phyloP scores from a whole-genome alignment of 2,329 filamentous ascomycete species.

The Pseudohalonectria lignicola region DNA sequence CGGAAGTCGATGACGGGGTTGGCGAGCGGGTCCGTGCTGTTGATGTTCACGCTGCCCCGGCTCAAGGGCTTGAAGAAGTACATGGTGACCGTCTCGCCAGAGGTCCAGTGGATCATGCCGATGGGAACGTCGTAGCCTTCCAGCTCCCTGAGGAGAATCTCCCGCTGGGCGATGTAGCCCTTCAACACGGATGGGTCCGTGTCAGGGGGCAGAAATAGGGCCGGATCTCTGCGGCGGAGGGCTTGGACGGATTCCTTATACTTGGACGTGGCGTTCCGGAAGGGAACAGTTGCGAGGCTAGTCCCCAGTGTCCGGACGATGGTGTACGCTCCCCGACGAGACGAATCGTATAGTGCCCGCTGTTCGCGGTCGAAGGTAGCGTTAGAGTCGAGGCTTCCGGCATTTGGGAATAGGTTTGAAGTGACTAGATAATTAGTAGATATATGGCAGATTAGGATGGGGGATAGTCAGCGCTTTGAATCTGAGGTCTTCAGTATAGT shows the following conservation, averaged over 20 bases:
- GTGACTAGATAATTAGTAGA: constrained; percentile 6
- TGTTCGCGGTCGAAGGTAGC: constrained; percentile 20
- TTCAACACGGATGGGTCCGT: constrained; percentile 20
- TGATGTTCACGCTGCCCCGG: constrained; percentile 24
- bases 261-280: constrained; percentile 14
- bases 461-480: too few relatives aligned
- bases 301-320: constrained; percentile 15
- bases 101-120: constrained; percentile 19
- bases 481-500: too few relatives aligned
- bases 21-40: constrained; percentile 18
- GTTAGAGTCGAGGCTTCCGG: constrained; percentile 17
- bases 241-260: neutral
- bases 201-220: constrained; percentile 17
- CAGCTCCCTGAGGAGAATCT: constrained; percentile 18
- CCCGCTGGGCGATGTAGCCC: constrained; percentile 23
- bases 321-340: constrained; percentile 18
- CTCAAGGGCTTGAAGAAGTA: constrained; percentile 24
- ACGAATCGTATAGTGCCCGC: constrained; percentile 17
- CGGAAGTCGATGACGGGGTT: constrained; percentile 25
- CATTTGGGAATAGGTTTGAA: constrained; percentile 15
- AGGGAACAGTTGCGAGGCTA: constrained; percentile 16
- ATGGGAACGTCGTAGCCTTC: constrained; percentile 11
- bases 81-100: constrained; percentile 14
- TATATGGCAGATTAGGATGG: too few relatives aligned
- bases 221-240: constrained; percentile 16